Conservation (phyloP, 1,139 yeast genomes). For the Cylindricascospora bacillispora region DNA sequence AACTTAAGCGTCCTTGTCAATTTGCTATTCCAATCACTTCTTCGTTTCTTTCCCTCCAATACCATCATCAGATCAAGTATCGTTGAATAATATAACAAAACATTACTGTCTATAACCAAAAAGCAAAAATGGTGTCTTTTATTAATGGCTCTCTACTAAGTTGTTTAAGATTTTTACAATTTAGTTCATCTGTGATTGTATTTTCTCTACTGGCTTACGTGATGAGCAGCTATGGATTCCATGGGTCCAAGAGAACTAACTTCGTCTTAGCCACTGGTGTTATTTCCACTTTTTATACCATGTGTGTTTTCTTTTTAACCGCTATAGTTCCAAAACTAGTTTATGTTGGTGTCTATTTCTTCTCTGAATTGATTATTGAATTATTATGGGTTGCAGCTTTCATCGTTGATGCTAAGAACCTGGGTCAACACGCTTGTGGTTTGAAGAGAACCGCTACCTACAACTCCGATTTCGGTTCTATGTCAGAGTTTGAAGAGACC, state of each 20-base stretch:
- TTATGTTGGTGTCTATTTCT: conserved; percentile 11
- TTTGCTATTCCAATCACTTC: no score
- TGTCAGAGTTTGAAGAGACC: conserved; percentile 3
- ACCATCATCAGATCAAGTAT: no score
- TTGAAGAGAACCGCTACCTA: conserved; percentile 5
- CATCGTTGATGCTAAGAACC: conserved; percentile 16
- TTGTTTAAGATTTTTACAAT: conserved; percentile 11
- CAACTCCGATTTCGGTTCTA: conserved; percentile 12
- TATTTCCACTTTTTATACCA: conserved; percentile 14
- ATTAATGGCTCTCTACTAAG: background rate
- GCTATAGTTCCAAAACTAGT: conserved; percentile 8
- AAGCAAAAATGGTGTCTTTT: background rate
- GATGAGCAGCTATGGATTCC: conserved; percentile 8
- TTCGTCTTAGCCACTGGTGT: conserved; percentile 17
- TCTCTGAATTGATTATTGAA: conserved; percentile 12
- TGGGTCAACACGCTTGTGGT: conserved; percentile 14
- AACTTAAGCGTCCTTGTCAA: no score
- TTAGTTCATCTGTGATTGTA: conserved; percentile 14
- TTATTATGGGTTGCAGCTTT: conserved; percentile 19
- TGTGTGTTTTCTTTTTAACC: conserved; percentile 7
- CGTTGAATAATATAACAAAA: no score
- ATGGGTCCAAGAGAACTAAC: conserved; percentile 14
- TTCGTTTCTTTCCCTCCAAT: no score
- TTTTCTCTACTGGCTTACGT: conserved; percentile 16
- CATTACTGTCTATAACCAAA: no score